Conservation (phyloP, 139 green algal species). For the Gonium pectorale region DNA sequence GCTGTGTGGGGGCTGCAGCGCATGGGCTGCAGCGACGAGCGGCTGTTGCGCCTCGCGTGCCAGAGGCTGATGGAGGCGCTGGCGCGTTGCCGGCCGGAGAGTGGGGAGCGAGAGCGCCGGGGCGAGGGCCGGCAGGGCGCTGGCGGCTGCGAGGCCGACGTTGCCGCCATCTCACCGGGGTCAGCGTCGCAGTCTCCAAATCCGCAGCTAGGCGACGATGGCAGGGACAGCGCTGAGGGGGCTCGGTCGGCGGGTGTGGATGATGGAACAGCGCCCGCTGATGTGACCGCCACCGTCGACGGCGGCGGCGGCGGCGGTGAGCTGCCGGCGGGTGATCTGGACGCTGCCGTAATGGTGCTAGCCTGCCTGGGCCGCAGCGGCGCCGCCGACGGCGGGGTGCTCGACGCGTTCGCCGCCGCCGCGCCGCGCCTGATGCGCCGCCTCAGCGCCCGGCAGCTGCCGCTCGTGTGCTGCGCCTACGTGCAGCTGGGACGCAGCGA, state of each 20-base stretch:
- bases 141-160: too few species aligned
- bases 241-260: too few species aligned
- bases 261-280: too few species aligned
- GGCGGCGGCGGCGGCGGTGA: neutral
- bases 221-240: too few species aligned
- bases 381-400: neutral
- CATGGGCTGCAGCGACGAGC: neutral
- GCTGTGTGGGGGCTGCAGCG: slow-evolving; percentile 29
- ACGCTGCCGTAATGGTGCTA: slow-evolving; percentile 25
- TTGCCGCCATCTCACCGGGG: too few species aligned
- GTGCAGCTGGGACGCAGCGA: slow-evolving; percentile 16
- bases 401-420: neutral
- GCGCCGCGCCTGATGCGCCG: neutral
- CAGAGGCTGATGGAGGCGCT: neutral
- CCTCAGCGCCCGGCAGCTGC: slow-evolving; percentile 20
- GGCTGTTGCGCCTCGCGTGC: neutral
- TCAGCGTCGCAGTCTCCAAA: too few species aligned
- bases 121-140: too few species aligned
- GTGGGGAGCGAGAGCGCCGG: too few species aligned
- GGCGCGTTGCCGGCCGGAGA: too few species aligned
- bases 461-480: slow-evolving; percentile 7
- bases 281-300: too few species aligned
- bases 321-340: neutral
- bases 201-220: too few species aligned
- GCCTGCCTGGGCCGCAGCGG: neutral